These are phyloP conservation scores for Amanita rubescens DNA, from an alignment of 768 basidiomycete genomes.

Conservation along the genomic window DNA sequence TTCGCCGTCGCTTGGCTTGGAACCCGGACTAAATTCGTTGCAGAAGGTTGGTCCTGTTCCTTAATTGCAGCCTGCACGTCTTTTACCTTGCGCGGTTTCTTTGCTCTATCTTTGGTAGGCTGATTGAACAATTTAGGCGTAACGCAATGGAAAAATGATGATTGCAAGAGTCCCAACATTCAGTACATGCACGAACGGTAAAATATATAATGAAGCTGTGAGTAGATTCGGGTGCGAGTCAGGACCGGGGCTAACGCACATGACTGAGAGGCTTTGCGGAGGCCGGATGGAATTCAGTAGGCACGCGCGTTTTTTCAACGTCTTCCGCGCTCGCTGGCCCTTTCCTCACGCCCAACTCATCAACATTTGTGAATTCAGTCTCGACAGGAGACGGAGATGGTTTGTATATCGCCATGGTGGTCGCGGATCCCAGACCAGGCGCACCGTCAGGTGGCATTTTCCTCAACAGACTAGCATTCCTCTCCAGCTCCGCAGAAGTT, in stretches of 20 bases:
- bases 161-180: constrained; percentile 22
- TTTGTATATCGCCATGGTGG: constrained; percentile 64
- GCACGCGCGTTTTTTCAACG: constrained; percentile 15
- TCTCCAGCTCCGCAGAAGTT: constrained; percentile 6
- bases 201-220: constrained; percentile 25
- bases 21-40: neutral
- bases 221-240: constrained; percentile 39
- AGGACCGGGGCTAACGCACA: constrained; percentile 80
- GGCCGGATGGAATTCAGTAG: constrained; percentile 33
- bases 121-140: constrained; percentile 26
- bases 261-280: constrained; percentile 68
- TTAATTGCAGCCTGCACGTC: constrained; percentile 2
- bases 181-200: constrained; percentile 22
- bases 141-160: constrained; percentile 18
- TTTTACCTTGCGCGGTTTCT: constrained; percentile 53
- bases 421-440: constrained; percentile 58
- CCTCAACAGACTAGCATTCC: constrained; percentile 8
- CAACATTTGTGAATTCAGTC: constrained; percentile 35
- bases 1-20: neutral
- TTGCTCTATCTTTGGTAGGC: constrained; percentile 71
- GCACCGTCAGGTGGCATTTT: constrained; percentile 22
- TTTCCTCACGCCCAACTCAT: constrained; percentile 42
- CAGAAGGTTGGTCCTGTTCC: neutral
- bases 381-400: constrained; percentile 42
- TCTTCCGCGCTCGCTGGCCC: constrained; percentile 13